Evolutionary conservation across 768 basidiomycete species (phyloP), one percentile per base, ranked within the genome.

Genomic region (Paxillus rubicundulus): DNA sequence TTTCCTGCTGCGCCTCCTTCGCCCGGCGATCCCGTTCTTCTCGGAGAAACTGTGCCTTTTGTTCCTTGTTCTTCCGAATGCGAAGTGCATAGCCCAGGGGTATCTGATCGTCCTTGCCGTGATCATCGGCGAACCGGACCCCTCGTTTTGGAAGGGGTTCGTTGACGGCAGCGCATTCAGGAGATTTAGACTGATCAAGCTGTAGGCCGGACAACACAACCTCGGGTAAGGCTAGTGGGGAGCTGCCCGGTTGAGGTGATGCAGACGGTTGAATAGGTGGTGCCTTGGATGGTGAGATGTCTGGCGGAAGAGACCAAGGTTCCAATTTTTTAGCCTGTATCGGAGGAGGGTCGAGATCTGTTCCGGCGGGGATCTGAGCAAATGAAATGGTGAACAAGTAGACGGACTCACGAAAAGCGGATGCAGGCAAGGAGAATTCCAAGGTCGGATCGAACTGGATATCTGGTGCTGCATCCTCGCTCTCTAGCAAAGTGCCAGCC

Each of bases 41-140:
- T 41, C 74, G 78, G 60, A 89, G 72, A 59, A 88, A 86, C 40
- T 69, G 78, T 40, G 82, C 84, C 72, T 86, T 86, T 69, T 87
- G 82, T 67, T 85, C 86, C 40, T 84, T 82, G 60, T 81, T 82
- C 74, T 84, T 85, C 72, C 83, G 85, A 66, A 79, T 79, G 48
- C 85, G 84, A 62, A 87, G 71, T n/a, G 84, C 78, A 62, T 89
- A 81, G 16, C 79, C 82, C 37, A 89, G 71, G 3, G 89, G 89
- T 56, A 87, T 74, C 47, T 74, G 74, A 64, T 89, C 87, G 38
- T 87, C 86, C 53, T 81, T 82, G 53, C 64, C 67, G 61, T 81
- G 79, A 59, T 82, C 80, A 57, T 85, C 83, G 28, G 77, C 81
- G 54, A 87, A 86, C 40, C 84, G 78, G 9, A 86, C 86, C 9